phyloP scores from a whole-genome alignment of 1,284 basidiomycete species.

The Moniliophthora roreri region DNA sequence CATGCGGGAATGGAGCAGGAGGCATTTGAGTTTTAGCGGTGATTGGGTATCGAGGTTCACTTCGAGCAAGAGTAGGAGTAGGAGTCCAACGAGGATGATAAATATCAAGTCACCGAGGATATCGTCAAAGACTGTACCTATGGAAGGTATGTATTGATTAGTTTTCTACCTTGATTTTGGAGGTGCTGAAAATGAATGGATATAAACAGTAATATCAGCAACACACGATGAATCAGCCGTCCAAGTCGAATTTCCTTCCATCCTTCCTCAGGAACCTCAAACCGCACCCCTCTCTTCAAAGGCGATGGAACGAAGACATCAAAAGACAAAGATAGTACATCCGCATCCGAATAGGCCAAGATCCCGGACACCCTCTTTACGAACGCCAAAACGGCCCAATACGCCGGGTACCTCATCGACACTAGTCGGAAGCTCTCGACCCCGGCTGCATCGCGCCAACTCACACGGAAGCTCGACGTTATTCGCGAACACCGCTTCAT shows the following conservation, averaged over 20 bases:
- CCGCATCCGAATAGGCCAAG: not conserved
- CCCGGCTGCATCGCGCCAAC: constrained; percentile 42
- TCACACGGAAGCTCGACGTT: constrained; percentile 34
- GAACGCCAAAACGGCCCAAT: constrained; percentile 16
- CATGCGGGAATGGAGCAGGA: constrained; percentile 52
- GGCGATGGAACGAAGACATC: too few relatives aligned
- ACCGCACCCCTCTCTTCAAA: too few relatives aligned
- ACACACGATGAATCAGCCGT: not conserved
- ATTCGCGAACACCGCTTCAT: constrained; percentile 6
- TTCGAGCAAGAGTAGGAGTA: constrained; percentile 29
- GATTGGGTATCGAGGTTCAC: constrained; percentile 49
- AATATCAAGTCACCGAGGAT: constrained; percentile 11
- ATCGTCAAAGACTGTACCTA: constrained; percentile 2
- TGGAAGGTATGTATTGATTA: not conserved
- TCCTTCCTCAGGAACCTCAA: not conserved
- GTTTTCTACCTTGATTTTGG: too few relatives aligned
- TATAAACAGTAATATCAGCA: not conserved
- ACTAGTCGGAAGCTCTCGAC: constrained; percentile 25
- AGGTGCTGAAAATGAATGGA: too few relatives aligned
- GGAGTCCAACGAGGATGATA: constrained; percentile 7
- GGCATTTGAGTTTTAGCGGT: constrained; percentile 54
- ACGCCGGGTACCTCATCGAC: constrained; percentile 12
- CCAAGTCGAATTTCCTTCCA: constrained; percentile 6
- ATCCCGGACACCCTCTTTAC: constrained; percentile 5
- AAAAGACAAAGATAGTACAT: not conserved